These are phyloP conservation scores for Penicillium longicatenatum DNA, from an alignment of 495 filamentous ascomycete species.

Conservation along the genomic window DNA sequence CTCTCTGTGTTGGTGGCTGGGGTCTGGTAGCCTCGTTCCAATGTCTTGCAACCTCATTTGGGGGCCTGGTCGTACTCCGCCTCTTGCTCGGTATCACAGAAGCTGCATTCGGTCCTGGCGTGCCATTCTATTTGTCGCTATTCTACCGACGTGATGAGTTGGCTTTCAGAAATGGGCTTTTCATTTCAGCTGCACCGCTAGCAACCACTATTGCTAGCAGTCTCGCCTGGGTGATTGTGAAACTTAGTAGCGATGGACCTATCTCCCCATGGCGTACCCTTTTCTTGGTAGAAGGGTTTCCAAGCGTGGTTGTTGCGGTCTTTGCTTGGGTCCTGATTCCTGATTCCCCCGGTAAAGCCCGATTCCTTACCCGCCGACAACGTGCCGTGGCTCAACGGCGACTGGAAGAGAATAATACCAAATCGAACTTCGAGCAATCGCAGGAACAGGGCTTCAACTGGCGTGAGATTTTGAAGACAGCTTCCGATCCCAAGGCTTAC, in stretches of 20 bases:
- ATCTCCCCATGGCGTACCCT: conserved; percentile 62
- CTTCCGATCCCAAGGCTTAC: conserved; percentile 67
- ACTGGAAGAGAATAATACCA: conserved; percentile 36
- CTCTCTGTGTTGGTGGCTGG: conserved; percentile 45
- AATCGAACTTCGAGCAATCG: conserved; percentile 23
- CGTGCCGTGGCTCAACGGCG: conserved; percentile 51
- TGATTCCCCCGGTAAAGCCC: conserved; percentile 53
- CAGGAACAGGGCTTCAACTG: conserved; percentile 41
- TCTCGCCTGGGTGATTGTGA: conserved; percentile 61
- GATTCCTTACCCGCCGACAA: conserved; percentile 50
- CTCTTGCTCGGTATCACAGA: conserved; percentile 59
- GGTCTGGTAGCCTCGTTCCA: conserved; percentile 73
- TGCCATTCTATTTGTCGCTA: conserved; percentile 63
- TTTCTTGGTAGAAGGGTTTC: conserved; percentile 64
- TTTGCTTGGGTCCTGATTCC: conserved; percentile 56
- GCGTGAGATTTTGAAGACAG: conserved; percentile 52
- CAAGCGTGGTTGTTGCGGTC: conserved; percentile 58
- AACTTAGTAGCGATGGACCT: conserved; percentile 45
- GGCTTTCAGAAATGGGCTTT: conserved; percentile 61
- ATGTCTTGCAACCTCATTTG: conserved; percentile 60
- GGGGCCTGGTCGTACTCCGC: conserved; percentile 44
- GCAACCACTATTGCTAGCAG: conserved; percentile 71
- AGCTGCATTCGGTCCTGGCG: conserved; percentile 62
- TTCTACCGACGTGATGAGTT: conserved; percentile 64
- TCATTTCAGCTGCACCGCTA: conserved; percentile 63